Percentiles rank a stretch among this genome's conserved stretches.
Evolutionary conservation across 1,139 yeast genomes (phyloP).

Genomic region (Debaryomyces sp.): DNA sequence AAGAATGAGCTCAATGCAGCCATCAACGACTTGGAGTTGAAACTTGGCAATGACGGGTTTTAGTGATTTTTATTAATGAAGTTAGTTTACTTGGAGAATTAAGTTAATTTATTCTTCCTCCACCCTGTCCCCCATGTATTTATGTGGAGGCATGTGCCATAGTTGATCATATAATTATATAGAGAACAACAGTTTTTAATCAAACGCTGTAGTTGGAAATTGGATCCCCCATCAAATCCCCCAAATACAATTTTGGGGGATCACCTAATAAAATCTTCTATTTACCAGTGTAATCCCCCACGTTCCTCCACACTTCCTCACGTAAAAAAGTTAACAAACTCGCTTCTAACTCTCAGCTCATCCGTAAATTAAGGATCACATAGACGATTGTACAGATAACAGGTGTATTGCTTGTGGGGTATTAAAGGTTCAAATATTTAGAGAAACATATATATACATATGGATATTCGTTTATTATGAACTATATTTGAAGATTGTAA

Average conservation of each 20-base stretch:
- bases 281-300: neutral
- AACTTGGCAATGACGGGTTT: slow-evolving; percentile 71
- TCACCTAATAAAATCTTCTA: neutral
- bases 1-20: slow-evolving; percentile 58
- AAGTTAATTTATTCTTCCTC: neutral
- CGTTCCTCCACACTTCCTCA: neutral
- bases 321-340: neutral
- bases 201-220: neutral
- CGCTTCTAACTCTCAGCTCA: neutral
- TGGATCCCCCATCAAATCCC: neutral
- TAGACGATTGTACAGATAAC: slow-evolving; percentile 1
- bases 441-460: neutral
- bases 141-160: neutral
- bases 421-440: neutral
- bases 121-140: neutral
- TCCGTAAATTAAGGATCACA: neutral
- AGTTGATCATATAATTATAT: neutral
- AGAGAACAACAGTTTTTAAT: neutral
- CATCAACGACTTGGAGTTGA: slow-evolving; percentile 49
- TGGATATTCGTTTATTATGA: neutral
- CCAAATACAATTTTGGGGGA: neutral
- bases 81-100: neutral
- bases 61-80: slow-evolving; percentile 12
- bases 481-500: neutral
- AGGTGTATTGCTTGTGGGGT: slow-evolving; percentile 5